These are phyloP conservation scores for Luvunga scandens DNA, from an alignment of 345 rosid genomes.

Conservation along the genomic window DNA sequence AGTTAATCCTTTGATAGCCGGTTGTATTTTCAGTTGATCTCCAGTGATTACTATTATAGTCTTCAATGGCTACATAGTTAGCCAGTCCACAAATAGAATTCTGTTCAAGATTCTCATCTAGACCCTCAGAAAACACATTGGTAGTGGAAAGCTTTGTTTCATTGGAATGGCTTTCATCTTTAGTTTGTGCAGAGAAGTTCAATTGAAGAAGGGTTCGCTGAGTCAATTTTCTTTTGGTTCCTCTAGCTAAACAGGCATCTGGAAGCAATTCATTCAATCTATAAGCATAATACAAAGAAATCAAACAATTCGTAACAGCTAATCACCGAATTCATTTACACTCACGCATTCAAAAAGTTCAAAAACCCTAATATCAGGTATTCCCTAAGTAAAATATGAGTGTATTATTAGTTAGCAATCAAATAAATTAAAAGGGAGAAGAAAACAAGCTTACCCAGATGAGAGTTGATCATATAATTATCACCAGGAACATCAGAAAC, in stretches of 20 bases:
- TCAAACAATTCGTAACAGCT: background rate
- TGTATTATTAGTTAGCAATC: background rate
- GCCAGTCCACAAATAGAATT: slow-evolving; percentile 10
- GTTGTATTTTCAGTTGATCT: slow-evolving; percentile 8
- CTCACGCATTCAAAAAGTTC: too few relatives aligned
- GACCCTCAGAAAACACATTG: slow-evolving; percentile 7
- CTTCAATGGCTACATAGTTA: slow-evolving; percentile 12
- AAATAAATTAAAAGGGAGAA: background rate
- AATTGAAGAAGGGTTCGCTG: slow-evolving; percentile 79
- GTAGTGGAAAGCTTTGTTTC: slow-evolving; percentile 18
- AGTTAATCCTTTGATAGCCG: slow-evolving; percentile 14
- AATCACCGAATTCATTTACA: background rate
- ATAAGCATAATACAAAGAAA: background rate
- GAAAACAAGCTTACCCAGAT: slow-evolving; percentile 43
- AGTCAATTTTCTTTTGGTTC: slow-evolving; percentile 67
- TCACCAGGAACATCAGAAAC: slow-evolving; percentile 39
- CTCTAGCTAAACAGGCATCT: slow-evolving; percentile 54
- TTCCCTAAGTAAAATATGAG: too few relatives aligned
- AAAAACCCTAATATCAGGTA: background rate
- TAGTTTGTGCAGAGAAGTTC: slow-evolving; percentile 40
- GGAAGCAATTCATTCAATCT: slow-evolving; percentile 20
- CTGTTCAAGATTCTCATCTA: slow-evolving; percentile 10
- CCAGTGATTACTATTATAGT: slow-evolving; percentile 6
- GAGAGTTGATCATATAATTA: slow-evolving; percentile 49
- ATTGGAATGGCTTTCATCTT: slow-evolving; percentile 15